Conservation (phyloP, 148 eudicot species). For the Persicaria tinctoria region DNA sequence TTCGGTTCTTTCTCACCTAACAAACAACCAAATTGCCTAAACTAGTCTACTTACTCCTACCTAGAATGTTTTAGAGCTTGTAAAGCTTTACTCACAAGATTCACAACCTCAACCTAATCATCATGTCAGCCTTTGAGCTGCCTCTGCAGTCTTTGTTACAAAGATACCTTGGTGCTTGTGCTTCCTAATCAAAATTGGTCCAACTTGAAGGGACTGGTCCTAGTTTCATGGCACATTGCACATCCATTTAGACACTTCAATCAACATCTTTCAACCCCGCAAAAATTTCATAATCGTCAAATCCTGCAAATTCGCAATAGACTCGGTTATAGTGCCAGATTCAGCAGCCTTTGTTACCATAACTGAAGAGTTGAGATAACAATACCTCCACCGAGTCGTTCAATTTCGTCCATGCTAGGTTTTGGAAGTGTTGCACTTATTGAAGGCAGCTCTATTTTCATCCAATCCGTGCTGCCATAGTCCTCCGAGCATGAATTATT, state of each 20-base stretch:
- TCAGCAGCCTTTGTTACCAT: neutral
- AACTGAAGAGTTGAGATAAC: neutral
- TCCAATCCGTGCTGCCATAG: constrained; percentile 54
- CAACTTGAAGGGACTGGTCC: neutral
- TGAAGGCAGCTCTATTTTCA: constrained; percentile 52
- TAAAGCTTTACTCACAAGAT: neutral
- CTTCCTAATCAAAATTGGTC: neutral
- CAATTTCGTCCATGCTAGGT: constrained; percentile 45
- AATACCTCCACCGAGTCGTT: constrained; percentile 62
- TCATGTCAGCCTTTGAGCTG: neutral
- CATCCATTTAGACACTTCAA: neutral
- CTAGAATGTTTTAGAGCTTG: neutral
- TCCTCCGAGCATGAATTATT: constrained; percentile 48
- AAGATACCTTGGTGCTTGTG: neutral
- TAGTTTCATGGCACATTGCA: neutral
- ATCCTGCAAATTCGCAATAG: constrained; percentile 40
- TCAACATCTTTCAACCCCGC: constrained; percentile 22
- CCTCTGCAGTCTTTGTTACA: neutral
- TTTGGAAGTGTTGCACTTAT: constrained; percentile 36
- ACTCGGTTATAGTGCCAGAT: neutral
- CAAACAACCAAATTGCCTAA: neutral
- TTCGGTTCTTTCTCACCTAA: neutral
- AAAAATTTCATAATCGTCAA: constrained; percentile 72
- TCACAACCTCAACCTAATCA: neutral
- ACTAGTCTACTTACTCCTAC: neutral